phyloP scores from a whole-genome alignment of 2,329 filamentous ascomycete genomes.

The Arthrobotrys entomopaga region DNA sequence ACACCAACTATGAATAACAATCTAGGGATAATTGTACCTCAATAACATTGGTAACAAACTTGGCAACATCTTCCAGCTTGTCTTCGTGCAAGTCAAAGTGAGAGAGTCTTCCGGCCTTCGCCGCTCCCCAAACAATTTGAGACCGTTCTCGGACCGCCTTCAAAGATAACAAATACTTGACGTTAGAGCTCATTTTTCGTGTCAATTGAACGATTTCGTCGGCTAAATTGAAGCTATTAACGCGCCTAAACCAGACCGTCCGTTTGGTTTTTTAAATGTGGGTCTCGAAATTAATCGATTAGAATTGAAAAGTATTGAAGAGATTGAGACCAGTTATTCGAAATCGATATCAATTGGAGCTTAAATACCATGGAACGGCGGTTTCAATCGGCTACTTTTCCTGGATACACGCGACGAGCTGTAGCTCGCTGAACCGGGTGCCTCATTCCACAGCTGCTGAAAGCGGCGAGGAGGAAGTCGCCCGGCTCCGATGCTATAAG shows the following conservation, averaged over 20 bases:
- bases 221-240: no score
- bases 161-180: slow-evolving; percentile 88
- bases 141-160: slow-evolving; percentile 85
- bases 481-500: neutral
- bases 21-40: slow-evolving; percentile 69
- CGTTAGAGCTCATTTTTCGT: slow-evolving; percentile 60
- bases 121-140: slow-evolving; percentile 78
- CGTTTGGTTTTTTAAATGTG: no score
- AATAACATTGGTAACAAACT: slow-evolving; percentile 88
- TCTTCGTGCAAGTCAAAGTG: slow-evolving; percentile 89
- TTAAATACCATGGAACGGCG: slow-evolving; percentile 34
- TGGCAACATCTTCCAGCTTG: slow-evolving; percentile 84
- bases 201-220: no score
- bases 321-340: no score
- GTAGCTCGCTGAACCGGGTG: slow-evolving; percentile 34
- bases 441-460: slow-evolving; percentile 37
- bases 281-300: no score
- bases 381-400: slow-evolving; percentile 42
- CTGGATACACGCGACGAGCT: slow-evolving; percentile 3
- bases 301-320: no score
- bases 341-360: neutral
- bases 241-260: no score
- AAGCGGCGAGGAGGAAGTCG: slow-evolving; percentile 1
- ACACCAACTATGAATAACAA: no score
- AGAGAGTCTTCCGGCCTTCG: slow-evolving; percentile 77